Evolutionary conservation across 345 rosid genomes (phyloP).

Genomic region (Viola odorata): DNA sequence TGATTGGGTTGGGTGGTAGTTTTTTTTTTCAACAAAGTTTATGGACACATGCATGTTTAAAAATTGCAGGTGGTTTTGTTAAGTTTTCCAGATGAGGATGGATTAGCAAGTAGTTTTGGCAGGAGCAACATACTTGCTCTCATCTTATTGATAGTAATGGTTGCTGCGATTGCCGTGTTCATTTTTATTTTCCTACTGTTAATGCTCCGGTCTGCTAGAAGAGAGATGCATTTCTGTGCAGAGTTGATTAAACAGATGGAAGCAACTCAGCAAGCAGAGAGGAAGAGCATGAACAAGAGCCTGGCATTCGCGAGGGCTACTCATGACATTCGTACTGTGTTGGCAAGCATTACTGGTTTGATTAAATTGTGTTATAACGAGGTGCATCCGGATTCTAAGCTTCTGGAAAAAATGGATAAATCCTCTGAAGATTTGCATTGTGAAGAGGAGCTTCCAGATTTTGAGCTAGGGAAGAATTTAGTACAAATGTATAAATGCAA

Average conservation of each 20-base stretch:
- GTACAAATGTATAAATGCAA: too few species aligned
- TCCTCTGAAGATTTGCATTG: slow-evolving; percentile 42
- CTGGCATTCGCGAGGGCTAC: slow-evolving; percentile 64
- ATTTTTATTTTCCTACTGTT: slow-evolving; percentile 30
- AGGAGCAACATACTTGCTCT: slow-evolving; percentile 20
- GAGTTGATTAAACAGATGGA: slow-evolving; percentile 65
- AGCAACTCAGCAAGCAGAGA: slow-evolving; percentile 68
- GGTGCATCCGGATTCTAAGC: slow-evolving; percentile 35
- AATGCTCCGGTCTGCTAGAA: slow-evolving; percentile 34
- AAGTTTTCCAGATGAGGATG: slow-evolving; percentile 31
- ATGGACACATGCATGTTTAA: neutral
- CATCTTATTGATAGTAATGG: slow-evolving; percentile 27
- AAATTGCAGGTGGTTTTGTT: slow-evolving; percentile 49
- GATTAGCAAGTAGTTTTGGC: slow-evolving; percentile 15
- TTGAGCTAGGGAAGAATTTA: too few species aligned
- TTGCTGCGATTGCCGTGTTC: slow-evolving; percentile 16
- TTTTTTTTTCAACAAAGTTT: neutral
- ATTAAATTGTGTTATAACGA: slow-evolving; percentile 40
- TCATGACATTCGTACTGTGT: slow-evolving; percentile 65
- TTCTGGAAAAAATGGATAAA: slow-evolving; percentile 41
- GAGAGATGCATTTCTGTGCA: slow-evolving; percentile 46
- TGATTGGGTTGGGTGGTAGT: neutral
- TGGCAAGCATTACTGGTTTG: slow-evolving; percentile 59
- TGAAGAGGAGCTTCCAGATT: neutral
- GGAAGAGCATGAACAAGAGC: slow-evolving; percentile 75